Evolutionary conservation across 2,329 filamentous ascomycete genomes (phyloP), one percentile per base, ranked within the genome.

Genomic region (Hypoxylon sp.): DNA sequence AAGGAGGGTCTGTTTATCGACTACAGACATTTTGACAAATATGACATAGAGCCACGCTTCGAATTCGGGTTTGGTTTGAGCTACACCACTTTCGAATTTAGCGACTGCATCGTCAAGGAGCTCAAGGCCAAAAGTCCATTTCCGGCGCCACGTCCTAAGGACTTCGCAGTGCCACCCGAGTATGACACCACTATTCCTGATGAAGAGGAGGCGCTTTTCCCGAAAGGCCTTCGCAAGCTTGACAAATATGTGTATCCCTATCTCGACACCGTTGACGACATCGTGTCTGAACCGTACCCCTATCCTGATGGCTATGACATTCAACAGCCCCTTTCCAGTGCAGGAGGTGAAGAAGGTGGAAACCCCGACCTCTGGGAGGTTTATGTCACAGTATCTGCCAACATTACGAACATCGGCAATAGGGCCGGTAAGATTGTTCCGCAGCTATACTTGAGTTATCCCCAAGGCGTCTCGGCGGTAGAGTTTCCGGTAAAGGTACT

Each of bases 11-110:
- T 97, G 0, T 94, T 94, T 76, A 90, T 97, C 72, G 95, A 98
- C 82, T 97, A 98, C 80, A 90, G 94, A 11, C 88, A 94, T 79
- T 94, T 98, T 73, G 94, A 97, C 82, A 92, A 91, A 76, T 80
- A 90, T 60, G 83, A 85, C 62, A 90, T 96, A 65, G 83, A 84
- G 4, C 94, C 94, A 0, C 90, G 92, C 0, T 98, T 90, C 76
- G 91, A 93, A 50, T 98, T 98, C 73, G 94, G 95, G 0, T 94
- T 90, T 66, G 95, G 94, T 0, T 85, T 98, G 1, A 93, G 90
- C 57, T 97, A 96, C 81, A 94, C 93, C 0, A 86, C 81, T 0
- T 97, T 95, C 77, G 81, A 86, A 11, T 85, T 93, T 62, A 84
- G 83, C 10, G 84, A 86, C 32, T 73, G 88, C 11, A 79, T 82